Evolutionary conservation across 192 early-diverging fungal genomes (phyloP).

Genomic region (Umbelopsis vinacea): DNA sequence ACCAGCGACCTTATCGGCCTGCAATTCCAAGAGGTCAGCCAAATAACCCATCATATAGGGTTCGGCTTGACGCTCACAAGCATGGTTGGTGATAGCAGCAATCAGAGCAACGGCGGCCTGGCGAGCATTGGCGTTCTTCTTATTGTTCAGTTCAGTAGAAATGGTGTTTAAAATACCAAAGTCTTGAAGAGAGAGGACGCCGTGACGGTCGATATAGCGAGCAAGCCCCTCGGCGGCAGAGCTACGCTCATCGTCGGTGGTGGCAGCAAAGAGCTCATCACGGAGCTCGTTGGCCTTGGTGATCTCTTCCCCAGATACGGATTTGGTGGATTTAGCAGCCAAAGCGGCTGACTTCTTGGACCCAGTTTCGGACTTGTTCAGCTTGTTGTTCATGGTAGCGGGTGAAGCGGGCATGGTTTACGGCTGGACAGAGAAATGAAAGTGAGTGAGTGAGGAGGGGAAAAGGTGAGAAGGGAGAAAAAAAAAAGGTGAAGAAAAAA

Average conservation of each 20-base stretch:
- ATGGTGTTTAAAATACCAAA: slow-evolving; percentile 64
- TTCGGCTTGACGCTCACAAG: slow-evolving; percentile 64
- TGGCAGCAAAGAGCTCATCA: slow-evolving; percentile 32
- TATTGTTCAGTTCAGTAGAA: slow-evolving; percentile 64
- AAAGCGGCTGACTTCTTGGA: slow-evolving; percentile 35
- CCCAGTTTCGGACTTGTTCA: slow-evolving; percentile 28
- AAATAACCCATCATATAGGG: slow-evolving; percentile 72
- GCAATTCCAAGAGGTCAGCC: slow-evolving; percentile 63
- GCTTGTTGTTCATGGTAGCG: slow-evolving; percentile 32
- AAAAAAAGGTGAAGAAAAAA: slow-evolving; percentile 22
- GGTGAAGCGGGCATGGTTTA: slow-evolving; percentile 38
- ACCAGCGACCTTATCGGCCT: slow-evolving; percentile 56
- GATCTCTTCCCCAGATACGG: slow-evolving; percentile 32
- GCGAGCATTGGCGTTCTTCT: slow-evolving; percentile 68
- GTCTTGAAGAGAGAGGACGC: slow-evolving; percentile 59
- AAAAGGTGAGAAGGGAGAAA: slow-evolving; percentile 10
- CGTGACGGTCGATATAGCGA: slow-evolving; percentile 55
- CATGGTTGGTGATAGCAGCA: slow-evolving; percentile 55
- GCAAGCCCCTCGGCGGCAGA: slow-evolving; percentile 36
- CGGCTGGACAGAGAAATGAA: slow-evolving; percentile 20
- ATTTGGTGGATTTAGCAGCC: not conserved
- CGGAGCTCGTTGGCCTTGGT: slow-evolving; percentile 38
- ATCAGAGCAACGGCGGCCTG: slow-evolving; percentile 66
- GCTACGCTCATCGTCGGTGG: slow-evolving; percentile 34
- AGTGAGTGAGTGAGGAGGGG: slow-evolving; percentile 17